Conservation (phyloP, 2,329 filamentous ascomycete genomes). For the Aspergillus hiratsukae region DNA sequence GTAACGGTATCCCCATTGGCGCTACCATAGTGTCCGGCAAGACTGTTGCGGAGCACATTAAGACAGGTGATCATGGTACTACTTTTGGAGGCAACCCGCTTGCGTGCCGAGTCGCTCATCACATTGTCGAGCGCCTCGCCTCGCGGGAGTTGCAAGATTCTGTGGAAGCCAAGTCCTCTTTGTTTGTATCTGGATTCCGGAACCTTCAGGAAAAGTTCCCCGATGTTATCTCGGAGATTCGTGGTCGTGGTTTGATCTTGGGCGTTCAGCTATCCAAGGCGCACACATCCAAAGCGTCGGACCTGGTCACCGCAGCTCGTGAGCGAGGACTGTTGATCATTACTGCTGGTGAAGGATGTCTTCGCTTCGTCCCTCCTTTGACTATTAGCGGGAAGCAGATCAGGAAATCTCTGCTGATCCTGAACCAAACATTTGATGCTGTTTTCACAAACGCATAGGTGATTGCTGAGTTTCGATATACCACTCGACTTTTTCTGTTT, state of each 20-base stretch:
- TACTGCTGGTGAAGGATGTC: slow-evolving; percentile 85
- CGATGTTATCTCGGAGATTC: slow-evolving; percentile 67
- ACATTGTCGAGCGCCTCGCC: slow-evolving; percentile 74
- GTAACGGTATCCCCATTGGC: slow-evolving; percentile 93
- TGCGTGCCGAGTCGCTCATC: slow-evolving; percentile 75
- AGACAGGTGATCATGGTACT: slow-evolving; percentile 81
- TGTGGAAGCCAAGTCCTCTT: slow-evolving; percentile 63
- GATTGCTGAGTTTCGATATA: slow-evolving; percentile 4
- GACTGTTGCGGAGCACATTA: slow-evolving; percentile 63
- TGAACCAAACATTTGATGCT: slow-evolving; percentile 63
- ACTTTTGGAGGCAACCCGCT: slow-evolving; percentile 93
- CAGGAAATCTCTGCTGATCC: slow-evolving; percentile 66
- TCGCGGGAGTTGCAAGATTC: slow-evolving; percentile 64
- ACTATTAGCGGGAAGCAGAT: slow-evolving; percentile 79
- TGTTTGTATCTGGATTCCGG: slow-evolving; percentile 57
- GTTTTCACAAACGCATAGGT: slow-evolving; percentile 43
- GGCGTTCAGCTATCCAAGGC: slow-evolving; percentile 77
- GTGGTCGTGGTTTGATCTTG: slow-evolving; percentile 79
- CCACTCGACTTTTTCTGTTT: slow-evolving; percentile 11
- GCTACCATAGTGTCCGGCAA: slow-evolving; percentile 66
- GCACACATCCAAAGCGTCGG: slow-evolving; percentile 47
- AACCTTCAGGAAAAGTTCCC: slow-evolving; percentile 60
- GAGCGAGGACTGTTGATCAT: slow-evolving; percentile 87
- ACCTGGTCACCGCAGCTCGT: slow-evolving; percentile 76
- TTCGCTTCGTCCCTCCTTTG: slow-evolving; percentile 86